Percentiles rank a stretch among this genome's conserved stretches.
Evolutionary conservation across 2,329 filamentous ascomycete species (phyloP).

Genomic region (Calonectria pseudoturangicola): DNA sequence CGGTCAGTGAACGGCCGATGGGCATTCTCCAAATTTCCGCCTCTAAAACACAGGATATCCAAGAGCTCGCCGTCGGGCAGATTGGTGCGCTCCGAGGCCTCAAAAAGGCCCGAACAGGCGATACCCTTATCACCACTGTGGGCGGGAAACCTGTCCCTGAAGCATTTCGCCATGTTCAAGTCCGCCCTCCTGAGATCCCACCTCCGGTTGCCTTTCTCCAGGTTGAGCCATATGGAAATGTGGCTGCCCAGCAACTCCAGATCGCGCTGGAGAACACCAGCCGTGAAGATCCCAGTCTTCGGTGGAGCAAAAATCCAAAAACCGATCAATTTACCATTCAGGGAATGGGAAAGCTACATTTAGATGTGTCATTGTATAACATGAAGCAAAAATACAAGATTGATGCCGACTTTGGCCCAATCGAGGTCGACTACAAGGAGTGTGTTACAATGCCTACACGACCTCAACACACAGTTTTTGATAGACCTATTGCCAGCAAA

Average conservation of each 20-base stretch:
- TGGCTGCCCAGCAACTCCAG: conserved; percentile 87
- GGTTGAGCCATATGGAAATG: conserved; percentile 85
- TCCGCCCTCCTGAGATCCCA: conserved; percentile 91
- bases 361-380: conserved; percentile 93
- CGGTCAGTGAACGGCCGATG: conserved; percentile 85
- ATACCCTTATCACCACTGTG: conserved; percentile 88
- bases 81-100: conserved; percentile 95
- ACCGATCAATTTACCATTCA: conserved; percentile 94
- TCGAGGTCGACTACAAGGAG: conserved; percentile 97
- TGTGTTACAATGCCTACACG: conserved; percentile 77
- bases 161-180: conserved; percentile 83
- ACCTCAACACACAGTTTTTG: conserved; percentile 79
- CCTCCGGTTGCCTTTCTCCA: conserved; percentile 98
- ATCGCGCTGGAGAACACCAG: conserved; percentile 85
- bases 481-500: conserved; percentile 87
- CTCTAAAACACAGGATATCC: conserved; percentile 88
- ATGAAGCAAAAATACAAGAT: conserved; percentile 92
- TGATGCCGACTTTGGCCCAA: conserved; percentile 89
- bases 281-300: conserved; percentile 93
- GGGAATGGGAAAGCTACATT: conserved; percentile 96
- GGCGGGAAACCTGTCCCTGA: conserved; percentile 78
- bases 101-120: conserved; percentile 93
- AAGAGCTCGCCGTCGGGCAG: conserved; percentile 87
- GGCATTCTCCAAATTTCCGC: conserved; percentile 93
- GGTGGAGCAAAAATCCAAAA: conserved; percentile 89